Conservation (phyloP, 2,329 filamentous ascomycete species). For the Penicillium sp. region DNA sequence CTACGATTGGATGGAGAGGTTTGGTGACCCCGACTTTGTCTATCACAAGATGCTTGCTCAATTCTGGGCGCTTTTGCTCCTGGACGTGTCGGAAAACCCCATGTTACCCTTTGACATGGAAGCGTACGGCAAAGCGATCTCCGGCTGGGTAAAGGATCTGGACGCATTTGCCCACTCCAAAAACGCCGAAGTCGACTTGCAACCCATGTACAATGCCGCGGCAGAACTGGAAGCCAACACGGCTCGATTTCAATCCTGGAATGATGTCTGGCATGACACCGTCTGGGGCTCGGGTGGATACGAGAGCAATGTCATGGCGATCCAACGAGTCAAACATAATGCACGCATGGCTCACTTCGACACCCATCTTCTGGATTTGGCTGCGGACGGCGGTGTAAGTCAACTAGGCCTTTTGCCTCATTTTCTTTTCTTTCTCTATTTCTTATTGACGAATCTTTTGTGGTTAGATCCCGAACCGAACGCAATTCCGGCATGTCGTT, state of each 20-base stretch:
- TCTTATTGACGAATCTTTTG: not conserved
- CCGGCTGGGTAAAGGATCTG: conserved; percentile 60
- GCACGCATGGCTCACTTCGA: conserved; percentile 75
- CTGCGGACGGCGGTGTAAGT: conserved; percentile 67
- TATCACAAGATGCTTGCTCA: conserved; percentile 77
- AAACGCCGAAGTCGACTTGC: conserved; percentile 48
- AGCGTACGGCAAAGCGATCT: conserved; percentile 63
- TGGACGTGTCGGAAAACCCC: conserved; percentile 76
- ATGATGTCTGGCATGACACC: conserved; percentile 66
- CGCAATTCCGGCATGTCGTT: conserved; percentile 89
- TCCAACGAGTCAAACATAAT: conserved; percentile 70
- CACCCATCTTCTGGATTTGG: conserved; percentile 71
- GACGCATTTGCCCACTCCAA: conserved; percentile 58
- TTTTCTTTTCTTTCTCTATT: not conserved
- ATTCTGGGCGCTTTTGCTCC: conserved; percentile 71
- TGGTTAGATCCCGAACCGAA: conserved; percentile 68
- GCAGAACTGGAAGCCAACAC: conserved; percentile 55
- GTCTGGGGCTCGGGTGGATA: conserved; percentile 68
- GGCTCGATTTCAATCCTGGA: conserved; percentile 67
- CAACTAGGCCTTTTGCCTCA: not conserved
- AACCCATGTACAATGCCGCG: conserved; percentile 58
- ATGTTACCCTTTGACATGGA: conserved; percentile 76
- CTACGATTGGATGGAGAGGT: conserved; percentile 73
- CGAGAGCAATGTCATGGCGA: conserved; percentile 63
- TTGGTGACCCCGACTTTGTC: conserved; percentile 73